These are phyloP conservation scores for Volvariella surrecta DNA, from an alignment of 1,284 basidiomycete genomes.

Conservation along the genomic window DNA sequence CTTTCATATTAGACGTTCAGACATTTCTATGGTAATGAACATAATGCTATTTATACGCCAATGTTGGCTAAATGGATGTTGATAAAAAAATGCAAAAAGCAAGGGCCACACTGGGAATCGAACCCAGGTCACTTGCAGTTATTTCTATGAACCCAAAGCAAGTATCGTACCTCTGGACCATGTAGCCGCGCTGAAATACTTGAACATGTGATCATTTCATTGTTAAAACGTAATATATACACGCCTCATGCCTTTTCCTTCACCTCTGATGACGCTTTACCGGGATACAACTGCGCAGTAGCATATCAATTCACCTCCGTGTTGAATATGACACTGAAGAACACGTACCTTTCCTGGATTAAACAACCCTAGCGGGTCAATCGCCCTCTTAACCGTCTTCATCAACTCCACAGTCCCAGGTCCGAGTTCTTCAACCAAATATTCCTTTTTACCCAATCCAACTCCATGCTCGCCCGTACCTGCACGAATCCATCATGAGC, in stretches of 20 bases:
- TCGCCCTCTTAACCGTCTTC: constrained; percentile 70
- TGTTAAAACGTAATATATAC: too few relatives aligned
- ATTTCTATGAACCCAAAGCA: constrained; percentile 29
- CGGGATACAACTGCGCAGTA: too few relatives aligned
- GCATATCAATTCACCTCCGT: too few relatives aligned
- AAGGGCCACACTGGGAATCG: constrained; percentile 34
- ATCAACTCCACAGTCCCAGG: constrained; percentile 78
- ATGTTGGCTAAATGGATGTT: too few relatives aligned
- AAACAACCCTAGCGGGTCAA: constrained; percentile 74
- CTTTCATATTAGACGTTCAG: too few relatives aligned
- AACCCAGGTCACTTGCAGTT: constrained; percentile 42
- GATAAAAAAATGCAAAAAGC: constrained; percentile 7
- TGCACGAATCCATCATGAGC: constrained; percentile 17
- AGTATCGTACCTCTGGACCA: constrained; percentile 8
- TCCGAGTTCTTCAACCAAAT: constrained; percentile 72
- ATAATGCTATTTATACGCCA: too few relatives aligned
- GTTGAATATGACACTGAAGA: too few relatives aligned
- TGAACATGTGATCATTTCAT: too few relatives aligned
- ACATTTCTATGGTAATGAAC: too few relatives aligned
- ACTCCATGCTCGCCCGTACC: constrained; percentile 85
- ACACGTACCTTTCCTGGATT: constrained; percentile 76
- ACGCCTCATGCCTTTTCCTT: too few relatives aligned
- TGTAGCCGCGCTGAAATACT: too few relatives aligned
- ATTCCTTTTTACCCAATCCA: constrained; percentile 77
- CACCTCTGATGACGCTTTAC: too few relatives aligned